A percentile compares a stretch with the other conserved stretches of the same genome.
Conservation (phyloP, 1,139 yeast genomes). For the Geotrichum histeridarum region DNA sequence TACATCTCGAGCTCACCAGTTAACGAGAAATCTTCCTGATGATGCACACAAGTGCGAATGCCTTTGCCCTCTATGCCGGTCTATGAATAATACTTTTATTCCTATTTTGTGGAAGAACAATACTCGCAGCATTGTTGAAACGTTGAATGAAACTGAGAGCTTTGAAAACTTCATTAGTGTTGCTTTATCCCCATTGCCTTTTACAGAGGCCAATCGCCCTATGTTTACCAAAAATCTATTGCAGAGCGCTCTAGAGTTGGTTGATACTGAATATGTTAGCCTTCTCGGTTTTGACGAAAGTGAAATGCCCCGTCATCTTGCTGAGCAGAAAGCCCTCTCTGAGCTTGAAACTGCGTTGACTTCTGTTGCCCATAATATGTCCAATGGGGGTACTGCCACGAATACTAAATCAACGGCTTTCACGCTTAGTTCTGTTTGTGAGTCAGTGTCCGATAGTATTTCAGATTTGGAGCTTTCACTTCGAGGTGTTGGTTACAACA, state of each 20-base stretch:
- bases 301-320: background rate
- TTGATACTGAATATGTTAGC: background rate
- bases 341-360: background rate
- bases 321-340: background rate
- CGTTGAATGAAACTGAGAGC: constrained; percentile 12
- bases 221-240: background rate
- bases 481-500: constrained; percentile 46
- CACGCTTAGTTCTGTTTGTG: background rate
- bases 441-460: constrained; percentile 40
- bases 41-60: constrained; percentile 63
- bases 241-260: background rate
- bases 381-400: background rate
- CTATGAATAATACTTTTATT: constrained; percentile 73
- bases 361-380: background rate
- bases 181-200: no score
- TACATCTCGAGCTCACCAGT: constrained; percentile 49
- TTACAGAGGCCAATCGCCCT: no score
- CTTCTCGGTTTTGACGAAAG: background rate
- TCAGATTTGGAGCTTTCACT: constrained; percentile 61
- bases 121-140: constrained; percentile 20
- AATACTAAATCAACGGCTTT: background rate
- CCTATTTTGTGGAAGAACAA: constrained; percentile 55
- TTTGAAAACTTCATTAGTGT: constrained; percentile 8
- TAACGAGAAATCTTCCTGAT: constrained; percentile 78
- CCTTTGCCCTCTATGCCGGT: constrained; percentile 89